Evolutionary conservation across 2,329 filamentous ascomycete genomes (phyloP).

Genomic region (Fusarium bactridioides): DNA sequence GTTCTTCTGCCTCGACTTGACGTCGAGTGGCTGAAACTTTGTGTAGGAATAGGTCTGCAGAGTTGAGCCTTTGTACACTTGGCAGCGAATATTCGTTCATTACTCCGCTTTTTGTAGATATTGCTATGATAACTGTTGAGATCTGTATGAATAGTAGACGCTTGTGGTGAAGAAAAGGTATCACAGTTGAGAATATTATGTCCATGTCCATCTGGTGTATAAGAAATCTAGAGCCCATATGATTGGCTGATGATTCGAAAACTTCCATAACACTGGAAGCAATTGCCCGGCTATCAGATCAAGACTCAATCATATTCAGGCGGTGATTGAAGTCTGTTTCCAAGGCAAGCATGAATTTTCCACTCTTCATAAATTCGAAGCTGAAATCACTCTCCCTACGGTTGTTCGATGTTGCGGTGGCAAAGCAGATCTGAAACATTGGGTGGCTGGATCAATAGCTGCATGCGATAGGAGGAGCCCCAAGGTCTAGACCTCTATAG

Average conservation of each 20-base stretch:
- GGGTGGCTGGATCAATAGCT: background rate
- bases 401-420: background rate
- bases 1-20: slow-evolving; percentile 1
- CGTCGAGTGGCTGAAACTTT: slow-evolving; percentile 19
- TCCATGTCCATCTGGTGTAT: background rate
- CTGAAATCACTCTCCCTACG: background rate
- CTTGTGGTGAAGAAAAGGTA: background rate
- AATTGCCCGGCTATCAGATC: too few species aligned
- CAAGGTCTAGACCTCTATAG: background rate
- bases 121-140: background rate
- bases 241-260: background rate
- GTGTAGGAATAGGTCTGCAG: background rate
- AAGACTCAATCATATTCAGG: background rate
- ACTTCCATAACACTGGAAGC: background rate
- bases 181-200: background rate
- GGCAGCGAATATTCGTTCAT: background rate
- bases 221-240: background rate
- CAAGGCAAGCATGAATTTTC: background rate
- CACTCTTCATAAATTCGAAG: background rate
- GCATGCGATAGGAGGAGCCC: background rate
- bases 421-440: background rate
- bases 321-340: background rate
- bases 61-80: background rate
- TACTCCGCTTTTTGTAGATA: background rate
- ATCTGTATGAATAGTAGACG: background rate